These are phyloP conservation scores for Boletus pseudopeckii DNA, from an alignment of 768 basidiomycete genomes.

Conservation along the genomic window DNA sequence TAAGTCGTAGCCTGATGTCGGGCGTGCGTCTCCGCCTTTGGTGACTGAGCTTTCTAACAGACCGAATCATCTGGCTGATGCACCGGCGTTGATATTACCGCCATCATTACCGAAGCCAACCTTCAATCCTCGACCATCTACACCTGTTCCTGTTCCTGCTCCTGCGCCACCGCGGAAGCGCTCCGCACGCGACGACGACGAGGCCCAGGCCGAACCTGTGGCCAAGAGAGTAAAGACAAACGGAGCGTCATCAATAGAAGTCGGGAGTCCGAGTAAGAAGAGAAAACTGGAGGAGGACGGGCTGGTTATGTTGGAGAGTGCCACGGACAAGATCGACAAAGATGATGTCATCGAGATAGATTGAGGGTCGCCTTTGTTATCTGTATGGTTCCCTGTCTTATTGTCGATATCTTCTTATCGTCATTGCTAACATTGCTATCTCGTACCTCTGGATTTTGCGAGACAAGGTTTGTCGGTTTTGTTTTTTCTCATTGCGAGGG, in stretches of 20 bases:
- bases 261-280: conserved; percentile 60
- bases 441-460: background rate
- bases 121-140: conserved; percentile 37
- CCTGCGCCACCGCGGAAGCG: conserved; percentile 55
- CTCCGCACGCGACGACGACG: conserved; percentile 53
- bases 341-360: conserved; percentile 62
- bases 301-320: conserved; percentile 60
- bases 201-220: conserved; percentile 53
- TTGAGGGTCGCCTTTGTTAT: conserved; percentile 24
- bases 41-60: conserved; percentile 30
- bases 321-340: conserved; percentile 48
- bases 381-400: background rate
- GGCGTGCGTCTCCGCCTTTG: background rate
- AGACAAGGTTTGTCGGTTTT: background rate
- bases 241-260: conserved; percentile 16
- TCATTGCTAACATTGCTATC: conserved; percentile 3
- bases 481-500: background rate
- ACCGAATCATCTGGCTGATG: conserved; percentile 52
- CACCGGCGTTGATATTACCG: conserved; percentile 59
- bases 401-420: background rate
- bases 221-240: conserved; percentile 52
- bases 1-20: conserved; percentile 41
- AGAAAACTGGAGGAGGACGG: conserved; percentile 71
- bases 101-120: conserved; percentile 58
- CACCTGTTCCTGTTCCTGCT: conserved; percentile 34